A percentile compares a stretch with the other conserved stretches of the same genome.
phyloP scores from a whole-genome alignment of 805 yeast species.

The Metschnikowia lochheadii region DNA sequence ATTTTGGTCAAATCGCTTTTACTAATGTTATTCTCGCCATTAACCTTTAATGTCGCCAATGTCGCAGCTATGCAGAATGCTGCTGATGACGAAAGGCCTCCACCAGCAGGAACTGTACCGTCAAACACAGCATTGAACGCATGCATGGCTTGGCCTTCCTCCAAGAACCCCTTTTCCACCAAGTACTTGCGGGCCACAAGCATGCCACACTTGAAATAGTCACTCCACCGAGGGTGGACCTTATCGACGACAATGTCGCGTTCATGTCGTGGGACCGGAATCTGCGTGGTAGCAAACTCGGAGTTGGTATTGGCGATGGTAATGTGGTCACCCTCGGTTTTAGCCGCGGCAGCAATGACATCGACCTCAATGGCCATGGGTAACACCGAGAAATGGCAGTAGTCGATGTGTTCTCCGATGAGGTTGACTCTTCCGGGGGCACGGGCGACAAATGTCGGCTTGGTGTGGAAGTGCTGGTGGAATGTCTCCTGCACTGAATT shows the following conservation, averaged over 20 bases:
- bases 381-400: slow-evolving; percentile 59
- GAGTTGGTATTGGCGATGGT: slow-evolving; percentile 30
- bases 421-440: slow-evolving; percentile 77
- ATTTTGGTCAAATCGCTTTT: slow-evolving; percentile 54
- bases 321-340: slow-evolving; percentile 19
- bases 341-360: slow-evolving; percentile 49
- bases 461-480: slow-evolving; percentile 19
- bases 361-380: slow-evolving; percentile 72
- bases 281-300: slow-evolving; percentile 33
- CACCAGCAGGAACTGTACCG: slow-evolving; percentile 70
- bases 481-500: slow-evolving; percentile 23
- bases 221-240: slow-evolving; percentile 55
- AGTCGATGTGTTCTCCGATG: slow-evolving; percentile 74
- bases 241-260: slow-evolving; percentile 45
- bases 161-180: slow-evolving; percentile 27
- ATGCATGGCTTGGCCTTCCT: slow-evolving; percentile 23
- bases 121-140: slow-evolving; percentile 53
- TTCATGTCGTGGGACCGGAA: slow-evolving; percentile 42
- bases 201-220: slow-evolving; percentile 63
- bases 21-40: slow-evolving; percentile 40
- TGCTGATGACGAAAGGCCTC: slow-evolving; percentile 68
- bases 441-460: slow-evolving; percentile 49
- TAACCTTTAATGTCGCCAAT: slow-evolving; percentile 51
- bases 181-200: slow-evolving; percentile 54
- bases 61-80: slow-evolving; percentile 67